Evolutionary conservation across 148 eudicot genomes (phyloP), one percentile per base, ranked within the genome.

Genomic region (Vaccinium macrocarpon): DNA sequence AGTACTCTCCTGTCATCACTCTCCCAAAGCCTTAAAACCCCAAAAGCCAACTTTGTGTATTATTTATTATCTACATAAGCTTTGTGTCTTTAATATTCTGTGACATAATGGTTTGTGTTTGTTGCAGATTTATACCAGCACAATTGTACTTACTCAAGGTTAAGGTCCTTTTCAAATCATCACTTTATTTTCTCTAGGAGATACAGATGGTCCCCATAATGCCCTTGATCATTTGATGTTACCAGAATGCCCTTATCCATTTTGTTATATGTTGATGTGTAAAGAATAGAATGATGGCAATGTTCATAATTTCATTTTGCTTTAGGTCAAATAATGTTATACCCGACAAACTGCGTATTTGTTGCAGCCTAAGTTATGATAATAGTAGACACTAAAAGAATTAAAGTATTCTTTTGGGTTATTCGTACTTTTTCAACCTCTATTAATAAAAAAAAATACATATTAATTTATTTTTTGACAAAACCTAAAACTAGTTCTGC

Each of bases 81-180:
- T 48, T 68, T 51, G 62, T 64, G 66, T 81, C 81, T 61, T 64
- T 32, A 72, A 86, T 77, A 82, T 88, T 85, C 81, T 81, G 80
- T 89, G 93, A 85, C 88, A 88, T 55, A 81, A 71, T 29, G 78
- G 84, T 42, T 73, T 25, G 79, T 76, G 82, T 73, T 85, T 83
- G 71, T 82, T 84, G 56, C 88, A 86, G 92, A 93, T 92, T 91
- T 92, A 93, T 93, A 93, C 87, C 78, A 78, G 85, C 68, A 68
- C 49, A 73, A 56, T 79, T 25, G 75, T 38, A 32, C 46, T 84
- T 83, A 48, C 56, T 81, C 46, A 42, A 35, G 35, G 46, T 83
- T 66, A 5, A 82, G 84, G 88, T 83, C 89, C 2, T 76, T 86
- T 1, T 87, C 89, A 88, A 46, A 82, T 55, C 23, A 74, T 80